These are phyloP conservation scores for Penicillium hesseltinei DNA, from an alignment of 2,329 filamentous ascomycete species.

Conservation along the genomic window DNA sequence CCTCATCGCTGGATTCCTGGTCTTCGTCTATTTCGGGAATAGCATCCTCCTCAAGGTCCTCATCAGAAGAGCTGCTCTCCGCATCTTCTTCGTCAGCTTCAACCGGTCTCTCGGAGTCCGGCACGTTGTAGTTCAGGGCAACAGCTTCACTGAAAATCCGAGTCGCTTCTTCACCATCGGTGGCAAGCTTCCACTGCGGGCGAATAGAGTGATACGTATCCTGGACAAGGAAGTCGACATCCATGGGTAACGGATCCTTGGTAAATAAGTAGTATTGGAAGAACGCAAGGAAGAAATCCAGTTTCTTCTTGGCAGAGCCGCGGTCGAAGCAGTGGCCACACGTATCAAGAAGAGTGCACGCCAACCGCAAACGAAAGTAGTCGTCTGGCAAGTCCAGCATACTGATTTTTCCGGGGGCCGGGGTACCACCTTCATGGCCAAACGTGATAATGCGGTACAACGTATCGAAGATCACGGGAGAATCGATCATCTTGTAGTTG, in stretches of 20 bases:
- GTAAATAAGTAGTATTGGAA: conserved; percentile 92
- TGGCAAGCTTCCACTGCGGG: conserved; percentile 87
- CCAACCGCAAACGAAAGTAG: conserved; percentile 89
- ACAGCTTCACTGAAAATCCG: conserved; percentile 84
- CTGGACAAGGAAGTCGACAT: conserved; percentile 94
- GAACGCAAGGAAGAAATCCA: conserved; percentile 96
- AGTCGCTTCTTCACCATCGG: conserved; percentile 76
- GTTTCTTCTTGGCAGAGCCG: conserved; percentile 89
- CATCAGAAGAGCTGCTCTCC: conserved; percentile 71
- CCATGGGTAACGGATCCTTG: conserved; percentile 88
- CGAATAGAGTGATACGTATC: conserved; percentile 82
- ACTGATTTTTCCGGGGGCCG: conserved; percentile 72
- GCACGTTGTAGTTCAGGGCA: conserved; percentile 80
- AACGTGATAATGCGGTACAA: conserved; percentile 94
- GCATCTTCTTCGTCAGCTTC: conserved; percentile 76
- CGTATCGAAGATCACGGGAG: conserved; percentile 90
- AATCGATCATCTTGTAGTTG: conserved; percentile 95
- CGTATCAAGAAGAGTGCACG: conserved; percentile 86
- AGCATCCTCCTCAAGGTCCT: conserved; percentile 65
- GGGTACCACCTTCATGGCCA: conserved; percentile 79
- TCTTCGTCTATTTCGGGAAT: conserved; percentile 57
- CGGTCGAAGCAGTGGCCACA: conserved; percentile 96
- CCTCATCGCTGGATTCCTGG: conserved; percentile 50
- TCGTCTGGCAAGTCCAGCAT: conserved; percentile 86
- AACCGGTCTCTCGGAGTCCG: conserved; percentile 64